These are phyloP conservation scores for Exophiala spinifera DNA, from an alignment of 2,329 filamentous ascomycete genomes.

Conservation along the genomic window DNA sequence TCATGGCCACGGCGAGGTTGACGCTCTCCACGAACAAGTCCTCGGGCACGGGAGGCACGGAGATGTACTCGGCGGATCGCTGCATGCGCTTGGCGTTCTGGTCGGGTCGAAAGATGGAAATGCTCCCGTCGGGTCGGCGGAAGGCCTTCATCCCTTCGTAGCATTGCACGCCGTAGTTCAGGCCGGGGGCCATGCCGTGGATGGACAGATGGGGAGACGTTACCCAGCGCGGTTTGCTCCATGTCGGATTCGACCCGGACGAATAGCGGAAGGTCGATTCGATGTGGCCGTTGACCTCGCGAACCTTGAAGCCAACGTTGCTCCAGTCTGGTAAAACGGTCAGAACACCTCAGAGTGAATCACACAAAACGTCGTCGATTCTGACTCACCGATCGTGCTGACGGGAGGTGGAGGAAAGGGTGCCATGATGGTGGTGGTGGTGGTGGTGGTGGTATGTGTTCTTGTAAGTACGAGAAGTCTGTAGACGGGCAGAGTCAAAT, in stretches of 20 bases:
- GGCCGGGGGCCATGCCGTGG: constrained; percentile 89
- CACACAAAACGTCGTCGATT: neutral
- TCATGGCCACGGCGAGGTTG: constrained; percentile 77
- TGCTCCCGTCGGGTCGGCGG: constrained; percentile 67
- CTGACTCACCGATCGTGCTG: constrained; percentile 64
- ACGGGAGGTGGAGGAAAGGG: constrained; percentile 73
- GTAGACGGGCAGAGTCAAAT: no score
- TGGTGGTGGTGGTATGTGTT: no score
- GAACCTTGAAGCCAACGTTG: constrained; percentile 87
- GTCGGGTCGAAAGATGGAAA: constrained; percentile 83
- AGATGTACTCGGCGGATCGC: constrained; percentile 77
- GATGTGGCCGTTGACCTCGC: constrained; percentile 93
- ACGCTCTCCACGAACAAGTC: constrained; percentile 73
- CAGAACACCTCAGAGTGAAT: constrained; percentile 13
- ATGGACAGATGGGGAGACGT: constrained; percentile 79
- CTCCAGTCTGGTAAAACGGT: constrained; percentile 67
- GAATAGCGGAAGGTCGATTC: constrained; percentile 77
- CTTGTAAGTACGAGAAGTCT: no score
- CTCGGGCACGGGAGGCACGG: constrained; percentile 75
- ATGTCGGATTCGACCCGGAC: constrained; percentile 39
- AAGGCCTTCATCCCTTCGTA: constrained; percentile 99
- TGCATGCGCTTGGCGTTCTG: constrained; percentile 82
- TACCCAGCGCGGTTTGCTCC: constrained; percentile 66
- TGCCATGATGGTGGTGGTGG: constrained; percentile 18
- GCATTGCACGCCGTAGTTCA: constrained; percentile 97